phyloP scores from a whole-genome alignment of 768 basidiomycete genomes.

The Lactarius hengduanensis region DNA sequence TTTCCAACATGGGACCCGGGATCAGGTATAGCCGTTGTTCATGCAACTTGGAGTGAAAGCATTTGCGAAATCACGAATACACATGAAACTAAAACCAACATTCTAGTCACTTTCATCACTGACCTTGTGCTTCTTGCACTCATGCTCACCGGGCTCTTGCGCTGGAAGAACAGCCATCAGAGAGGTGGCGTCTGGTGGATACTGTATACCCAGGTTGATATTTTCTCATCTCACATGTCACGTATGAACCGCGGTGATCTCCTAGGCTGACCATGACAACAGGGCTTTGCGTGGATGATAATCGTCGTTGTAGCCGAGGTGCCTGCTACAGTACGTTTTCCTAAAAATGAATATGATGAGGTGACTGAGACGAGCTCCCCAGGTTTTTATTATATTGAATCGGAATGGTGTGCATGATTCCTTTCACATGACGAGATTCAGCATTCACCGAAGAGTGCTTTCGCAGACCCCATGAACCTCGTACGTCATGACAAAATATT shows the following conservation, averaged over 20 bases:
- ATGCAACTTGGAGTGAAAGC: background rate
- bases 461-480: conserved; percentile 4
- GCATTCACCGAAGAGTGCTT: too few species aligned
- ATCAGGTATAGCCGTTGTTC: background rate
- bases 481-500: conserved; percentile 2
- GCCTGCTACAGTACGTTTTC: conserved; percentile 3
- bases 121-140: conserved; percentile 6
- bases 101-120: background rate
- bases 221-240: background rate
- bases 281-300: conserved; percentile 10
- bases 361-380: background rate
- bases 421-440: background rate
- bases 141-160: conserved; percentile 12
- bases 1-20: background rate
- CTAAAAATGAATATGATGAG: background rate
- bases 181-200: conserved; percentile 5
- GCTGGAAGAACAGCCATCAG: conserved; percentile 1
- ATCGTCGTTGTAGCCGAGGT: conserved; percentile 3
- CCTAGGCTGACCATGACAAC: background rate
- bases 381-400: conserved; percentile 10
- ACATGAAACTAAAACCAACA: background rate
- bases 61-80: background rate
- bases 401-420: conserved; percentile 7
- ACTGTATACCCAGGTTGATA: conserved; percentile 10
- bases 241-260: background rate